Evolutionary conservation across 2,329 filamentous ascomycete species (phyloP).

Genomic region (Lecanoromycetidae sp.): DNA sequence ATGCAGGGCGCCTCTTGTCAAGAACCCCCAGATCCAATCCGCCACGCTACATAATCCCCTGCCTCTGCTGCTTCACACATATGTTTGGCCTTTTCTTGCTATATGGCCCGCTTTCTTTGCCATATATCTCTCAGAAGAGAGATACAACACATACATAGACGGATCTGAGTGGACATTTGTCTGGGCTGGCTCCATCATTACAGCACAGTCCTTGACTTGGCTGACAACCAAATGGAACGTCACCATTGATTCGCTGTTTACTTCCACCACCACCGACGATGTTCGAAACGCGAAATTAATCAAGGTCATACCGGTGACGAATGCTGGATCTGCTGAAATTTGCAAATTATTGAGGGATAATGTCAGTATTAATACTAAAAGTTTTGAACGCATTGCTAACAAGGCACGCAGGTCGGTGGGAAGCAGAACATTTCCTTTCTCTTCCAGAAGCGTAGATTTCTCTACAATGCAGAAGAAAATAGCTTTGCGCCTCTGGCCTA

Average conservation of each 20-base stretch:
- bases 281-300: conserved; percentile 70
- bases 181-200: conserved; percentile 79
- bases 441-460: conserved; percentile 95
- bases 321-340: conserved; percentile 81
- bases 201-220: conserved; percentile 79
- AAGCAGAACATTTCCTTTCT: conserved; percentile 75
- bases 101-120: conserved; percentile 86
- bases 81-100: conserved; percentile 85
- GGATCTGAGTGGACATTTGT: conserved; percentile 98
- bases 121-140: conserved; percentile 68
- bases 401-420: conserved; percentile 45
- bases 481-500: conserved; percentile 76
- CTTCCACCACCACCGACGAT: conserved; percentile 55
- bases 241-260: conserved; percentile 70
- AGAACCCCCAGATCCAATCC: conserved; percentile 77
- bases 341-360: conserved; percentile 68
- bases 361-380: conserved; percentile 40
- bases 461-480: conserved; percentile 60
- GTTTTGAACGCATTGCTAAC: neutral
- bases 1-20: conserved; percentile 59
- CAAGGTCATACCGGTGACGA: conserved; percentile 81
- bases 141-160: conserved; percentile 82
- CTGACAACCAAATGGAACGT: conserved; percentile 97
- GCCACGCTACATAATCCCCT: conserved; percentile 82
- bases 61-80: conserved; percentile 67